Conservation (phyloP, 768 basidiomycete species). For the Filobasidium floriforme region DNA sequence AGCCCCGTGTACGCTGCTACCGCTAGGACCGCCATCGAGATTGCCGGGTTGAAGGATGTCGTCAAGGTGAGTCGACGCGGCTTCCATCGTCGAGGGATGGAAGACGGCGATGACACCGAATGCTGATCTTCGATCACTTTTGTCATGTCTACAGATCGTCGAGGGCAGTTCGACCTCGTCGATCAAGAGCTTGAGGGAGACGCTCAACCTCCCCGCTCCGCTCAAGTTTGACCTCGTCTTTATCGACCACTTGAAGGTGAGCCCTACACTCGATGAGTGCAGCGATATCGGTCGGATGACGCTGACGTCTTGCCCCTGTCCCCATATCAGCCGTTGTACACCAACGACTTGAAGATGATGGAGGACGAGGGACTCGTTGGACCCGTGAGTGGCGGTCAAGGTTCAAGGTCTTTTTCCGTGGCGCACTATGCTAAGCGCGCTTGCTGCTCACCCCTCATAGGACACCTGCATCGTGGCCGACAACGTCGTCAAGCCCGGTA, state of each 20-base stretch:
- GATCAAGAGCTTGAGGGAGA: slow-evolving; percentile 31
- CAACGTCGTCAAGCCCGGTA: slow-evolving; percentile 44
- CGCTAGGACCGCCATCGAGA: slow-evolving; percentile 32
- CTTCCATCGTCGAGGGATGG: background rate
- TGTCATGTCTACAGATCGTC: slow-evolving; percentile 27
- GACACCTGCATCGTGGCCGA: slow-evolving; percentile 42
- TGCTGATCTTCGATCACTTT: background rate
- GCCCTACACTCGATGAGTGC: background rate
- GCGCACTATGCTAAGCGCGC: background rate
- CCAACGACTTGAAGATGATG: slow-evolving; percentile 40
- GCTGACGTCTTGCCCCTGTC: no score
- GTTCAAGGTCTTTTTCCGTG: background rate
- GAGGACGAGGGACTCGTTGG: slow-evolving; percentile 41
- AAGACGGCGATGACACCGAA: background rate
- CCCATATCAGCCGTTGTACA: slow-evolving; percentile 33
- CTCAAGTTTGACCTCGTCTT: slow-evolving; percentile 42
- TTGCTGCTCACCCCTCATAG: slow-evolving; percentile 12
- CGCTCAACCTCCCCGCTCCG: slow-evolving; percentile 33
- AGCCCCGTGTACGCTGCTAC: slow-evolving; percentile 37
- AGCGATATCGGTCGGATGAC: no score
- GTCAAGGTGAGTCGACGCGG: slow-evolving; percentile 41
- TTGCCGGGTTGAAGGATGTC: slow-evolving; percentile 36
- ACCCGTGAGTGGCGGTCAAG: slow-evolving; percentile 26
- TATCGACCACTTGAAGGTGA: slow-evolving; percentile 39
- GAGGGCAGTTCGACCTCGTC: slow-evolving; percentile 34